A percentile compares a stretch with the other conserved stretches of the same genome.
Conservation (phyloP, 1,284 basidiomycete species). For the Clitocybe nebularis region DNA sequence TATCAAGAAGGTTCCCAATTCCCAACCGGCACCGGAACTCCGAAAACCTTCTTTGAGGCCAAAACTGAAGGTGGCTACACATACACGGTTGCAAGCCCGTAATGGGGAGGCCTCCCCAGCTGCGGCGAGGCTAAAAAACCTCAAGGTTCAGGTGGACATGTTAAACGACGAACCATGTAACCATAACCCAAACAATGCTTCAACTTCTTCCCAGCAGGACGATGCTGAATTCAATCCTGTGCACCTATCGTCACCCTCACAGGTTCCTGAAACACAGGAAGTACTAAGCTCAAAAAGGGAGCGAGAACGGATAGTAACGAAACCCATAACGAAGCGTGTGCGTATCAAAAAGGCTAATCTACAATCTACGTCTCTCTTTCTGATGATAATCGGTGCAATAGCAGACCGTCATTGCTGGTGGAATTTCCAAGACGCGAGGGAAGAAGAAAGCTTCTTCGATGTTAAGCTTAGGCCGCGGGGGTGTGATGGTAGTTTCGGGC, state of each 20-base stretch:
- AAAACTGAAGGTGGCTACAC: conserved; percentile 15
- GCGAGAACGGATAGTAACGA: neutral
- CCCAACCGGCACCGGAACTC: neutral
- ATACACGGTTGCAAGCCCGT: conserved; percentile 9
- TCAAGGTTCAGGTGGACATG: conserved; percentile 21
- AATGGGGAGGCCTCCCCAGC: conserved; percentile 20
- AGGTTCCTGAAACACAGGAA: no score
- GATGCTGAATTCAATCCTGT: neutral
- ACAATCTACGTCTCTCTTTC: conserved; percentile 9
- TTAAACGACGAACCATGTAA: conserved; percentile 17
- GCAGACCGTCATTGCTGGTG: conserved; percentile 23
- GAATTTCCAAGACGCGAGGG: conserved; percentile 21
- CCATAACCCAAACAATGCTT: conserved; percentile 5
- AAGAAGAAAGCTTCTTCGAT: conserved; percentile 7
- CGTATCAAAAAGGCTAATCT: no score
- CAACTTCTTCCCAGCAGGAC: neutral
- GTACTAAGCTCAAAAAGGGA: neutral
- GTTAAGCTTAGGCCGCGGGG: conserved; percentile 9
- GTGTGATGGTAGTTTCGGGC: conserved; percentile 13
- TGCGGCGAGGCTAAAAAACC: conserved; percentile 17
- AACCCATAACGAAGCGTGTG: neutral
- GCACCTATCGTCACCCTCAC: no score
- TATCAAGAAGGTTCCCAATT: neutral
- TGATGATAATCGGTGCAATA: no score
- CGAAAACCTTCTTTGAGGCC: conserved; percentile 13